A percentile compares a stretch with the other conserved stretches of the same genome.
Evolutionary conservation across 2,329 filamentous ascomycete genomes (phyloP).

Genomic region (Xylariaceae sp.): DNA sequence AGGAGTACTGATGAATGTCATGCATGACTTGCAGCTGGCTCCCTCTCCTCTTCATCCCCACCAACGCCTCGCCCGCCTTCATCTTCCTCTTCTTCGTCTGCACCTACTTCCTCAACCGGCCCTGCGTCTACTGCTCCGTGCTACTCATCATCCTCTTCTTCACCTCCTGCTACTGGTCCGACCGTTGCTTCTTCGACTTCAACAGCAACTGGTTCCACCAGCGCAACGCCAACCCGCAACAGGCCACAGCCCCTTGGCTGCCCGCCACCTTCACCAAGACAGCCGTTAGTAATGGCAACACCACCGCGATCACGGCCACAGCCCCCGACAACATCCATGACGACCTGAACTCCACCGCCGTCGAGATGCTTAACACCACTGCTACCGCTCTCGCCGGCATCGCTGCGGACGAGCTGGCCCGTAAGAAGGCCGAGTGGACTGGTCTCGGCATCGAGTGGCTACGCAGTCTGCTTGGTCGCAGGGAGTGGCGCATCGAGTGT

Average conservation of each 20-base stretch:
- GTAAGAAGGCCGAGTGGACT: conserved; percentile 61
- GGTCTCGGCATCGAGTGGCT: conserved; percentile 83
- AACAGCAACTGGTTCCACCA: conserved; percentile 89
- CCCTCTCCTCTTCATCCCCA: conserved; percentile 82
- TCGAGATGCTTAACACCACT: conserved; percentile 64
- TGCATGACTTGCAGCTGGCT: conserved; percentile 62
- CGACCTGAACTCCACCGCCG: conserved; percentile 46
- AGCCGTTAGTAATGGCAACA: conserved; percentile 25
- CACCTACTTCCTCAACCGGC: conserved; percentile 93
- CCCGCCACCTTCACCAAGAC: conserved; percentile 62
- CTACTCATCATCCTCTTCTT: conserved; percentile 92
- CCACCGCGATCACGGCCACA: conserved; percentile 29
- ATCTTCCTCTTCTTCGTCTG: conserved; percentile 86
- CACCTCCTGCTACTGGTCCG: conserved; percentile 85
- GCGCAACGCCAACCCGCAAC: conserved; percentile 38
- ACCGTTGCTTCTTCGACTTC: conserved; percentile 91
- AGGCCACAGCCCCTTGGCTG: no score
- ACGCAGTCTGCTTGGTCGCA: conserved; percentile 71
- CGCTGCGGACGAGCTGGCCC: conserved; percentile 59
- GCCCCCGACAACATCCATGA: conserved; percentile 21
- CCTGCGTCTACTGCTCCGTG: conserved; percentile 96
- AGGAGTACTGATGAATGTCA: not conserved
- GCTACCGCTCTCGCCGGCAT: conserved; percentile 63
- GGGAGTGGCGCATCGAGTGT: conserved; percentile 88
- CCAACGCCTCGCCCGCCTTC: conserved; percentile 79